Conservation (phyloP, 106 monocot species). For the Allium fistulosum region DNA sequence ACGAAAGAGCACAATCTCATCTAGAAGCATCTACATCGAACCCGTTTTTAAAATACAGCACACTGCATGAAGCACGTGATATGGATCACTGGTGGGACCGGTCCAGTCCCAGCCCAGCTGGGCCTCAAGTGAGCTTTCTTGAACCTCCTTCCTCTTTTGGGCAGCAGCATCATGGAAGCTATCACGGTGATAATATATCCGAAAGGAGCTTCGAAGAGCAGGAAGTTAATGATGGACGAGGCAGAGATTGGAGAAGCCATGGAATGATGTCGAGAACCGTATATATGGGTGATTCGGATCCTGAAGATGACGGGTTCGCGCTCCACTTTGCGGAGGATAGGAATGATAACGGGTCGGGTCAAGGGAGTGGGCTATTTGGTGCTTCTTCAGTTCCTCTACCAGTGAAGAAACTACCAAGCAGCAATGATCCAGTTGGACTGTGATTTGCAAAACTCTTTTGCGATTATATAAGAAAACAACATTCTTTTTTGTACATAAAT, state of each 20-base stretch:
- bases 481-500: slow-evolving; percentile 16
- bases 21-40: slow-evolving; percentile 60
- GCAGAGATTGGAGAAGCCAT: slow-evolving; percentile 7
- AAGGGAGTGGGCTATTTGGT: slow-evolving; percentile 8
- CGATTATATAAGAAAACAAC: not conserved
- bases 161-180: slow-evolving; percentile 9
- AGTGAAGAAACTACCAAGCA: slow-evolving; percentile 57
- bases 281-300: slow-evolving; percentile 33
- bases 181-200: slow-evolving; percentile 24
- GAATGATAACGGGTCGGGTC: slow-evolving; percentile 3
- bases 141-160: slow-evolving; percentile 29
- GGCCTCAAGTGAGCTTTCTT: slow-evolving; percentile 24
- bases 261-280: slow-evolving; percentile 17
- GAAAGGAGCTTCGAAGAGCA: slow-evolving; percentile 21
- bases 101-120: not conserved
- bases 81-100: slow-evolving; percentile 57
- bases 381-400: slow-evolving; percentile 24
- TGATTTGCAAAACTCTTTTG: not conserved
- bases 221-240: not conserved
- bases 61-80: slow-evolving; percentile 4
- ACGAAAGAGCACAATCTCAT: slow-evolving; percentile 33
- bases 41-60: slow-evolving; percentile 20
- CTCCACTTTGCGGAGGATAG: slow-evolving; percentile 39
- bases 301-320: slow-evolving; percentile 12
- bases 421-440: slow-evolving; percentile 44